Conservation (phyloP, 805 yeast species). For the Cyberlindnera mrakii region DNA sequence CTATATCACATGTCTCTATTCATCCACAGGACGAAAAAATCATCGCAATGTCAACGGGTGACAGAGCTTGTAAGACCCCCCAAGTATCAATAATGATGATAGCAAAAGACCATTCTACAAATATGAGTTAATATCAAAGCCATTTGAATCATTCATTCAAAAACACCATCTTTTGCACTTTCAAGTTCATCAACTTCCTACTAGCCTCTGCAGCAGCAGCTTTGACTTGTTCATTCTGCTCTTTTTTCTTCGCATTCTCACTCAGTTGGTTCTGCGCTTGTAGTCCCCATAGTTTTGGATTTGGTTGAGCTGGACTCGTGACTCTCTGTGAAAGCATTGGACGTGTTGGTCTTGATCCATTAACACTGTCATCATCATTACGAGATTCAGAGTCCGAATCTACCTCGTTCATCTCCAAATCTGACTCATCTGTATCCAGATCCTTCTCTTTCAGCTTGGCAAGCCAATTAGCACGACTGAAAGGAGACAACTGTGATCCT, state of each 20-base stretch:
- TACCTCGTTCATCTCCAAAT: slow-evolving; percentile 23
- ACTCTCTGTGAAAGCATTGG: no score
- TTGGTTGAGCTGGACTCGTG: no score
- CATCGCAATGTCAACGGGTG: slow-evolving; percentile 14
- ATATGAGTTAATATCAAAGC: no score
- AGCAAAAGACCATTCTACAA: background rate
- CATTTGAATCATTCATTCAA: slow-evolving; percentile 15
- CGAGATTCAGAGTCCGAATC: slow-evolving; percentile 6
- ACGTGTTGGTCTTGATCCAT: background rate
- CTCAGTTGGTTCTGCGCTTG: background rate
- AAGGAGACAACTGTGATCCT: slow-evolving; percentile 18
- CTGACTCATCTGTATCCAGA: slow-evolving; percentile 20
- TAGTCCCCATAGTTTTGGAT: background rate
- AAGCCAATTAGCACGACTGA: slow-evolving; percentile 17
- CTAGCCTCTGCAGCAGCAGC: slow-evolving; percentile 19
- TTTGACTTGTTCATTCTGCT: slow-evolving; percentile 5
- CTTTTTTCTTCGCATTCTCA: slow-evolving; percentile 5
- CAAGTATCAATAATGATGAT: slow-evolving; percentile 4
- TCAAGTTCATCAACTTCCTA: slow-evolving; percentile 19
- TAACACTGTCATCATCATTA: slow-evolving; percentile 6
- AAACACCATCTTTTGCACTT: slow-evolving; percentile 23
- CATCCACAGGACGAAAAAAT: slow-evolving; percentile 16
- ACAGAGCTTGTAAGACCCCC: slow-evolving; percentile 10
- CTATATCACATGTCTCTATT: slow-evolving; percentile 12
- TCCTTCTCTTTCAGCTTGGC: slow-evolving; percentile 13